Percentiles rank a stretch among this genome's conserved stretches.
Conservation (phyloP, 2,329 filamentous ascomycete species). For the Botrytis deweyae region DNA sequence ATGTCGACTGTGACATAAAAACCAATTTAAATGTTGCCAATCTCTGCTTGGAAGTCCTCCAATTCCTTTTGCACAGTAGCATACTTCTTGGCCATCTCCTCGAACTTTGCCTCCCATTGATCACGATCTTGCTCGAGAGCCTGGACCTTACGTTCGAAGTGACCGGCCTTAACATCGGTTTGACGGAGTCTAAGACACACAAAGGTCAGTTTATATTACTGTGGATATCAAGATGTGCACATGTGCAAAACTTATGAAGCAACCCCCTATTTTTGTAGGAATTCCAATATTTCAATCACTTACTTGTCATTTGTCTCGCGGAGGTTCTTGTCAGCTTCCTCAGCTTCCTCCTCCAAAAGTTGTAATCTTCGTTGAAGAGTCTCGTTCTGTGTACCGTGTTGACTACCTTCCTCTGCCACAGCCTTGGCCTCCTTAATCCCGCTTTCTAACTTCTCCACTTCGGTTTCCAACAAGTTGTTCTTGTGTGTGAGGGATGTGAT, state of each 20-base stretch:
- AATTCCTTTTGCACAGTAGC: conserved; percentile 80
- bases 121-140: conserved; percentile 89
- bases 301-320: conserved; percentile 99
- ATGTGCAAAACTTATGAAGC: conserved; percentile 19
- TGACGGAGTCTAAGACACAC: conserved; percentile 76
- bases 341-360: conserved; percentile 95
- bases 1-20: conserved; percentile 20
- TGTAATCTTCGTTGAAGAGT: conserved; percentile 87
- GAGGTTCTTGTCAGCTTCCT: conserved; percentile 93
- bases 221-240: conserved; percentile 6
- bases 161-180: conserved; percentile 98
- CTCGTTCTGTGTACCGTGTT: conserved; percentile 88
- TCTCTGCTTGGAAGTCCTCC: conserved; percentile 85
- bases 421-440: conserved; percentile 85
- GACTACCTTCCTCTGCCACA: conserved; percentile 74
- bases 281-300: conserved; percentile 41
- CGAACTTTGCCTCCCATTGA: conserved; percentile 96
- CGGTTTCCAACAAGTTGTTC: conserved; percentile 83
- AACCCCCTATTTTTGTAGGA: conserved; percentile 14
- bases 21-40: conserved; percentile 76
- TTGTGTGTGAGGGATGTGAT: conserved; percentile 96
- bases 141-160: conserved; percentile 99
- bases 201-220: conserved; percentile 26
- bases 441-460: conserved; percentile 90
- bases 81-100: conserved; percentile 95